Percentiles rank a stretch among this genome's conserved stretches.
These are phyloP conservation scores for Pezicula carpinea DNA, from an alignment of 2,329 filamentous ascomycete genomes.

Conservation along the genomic window DNA sequence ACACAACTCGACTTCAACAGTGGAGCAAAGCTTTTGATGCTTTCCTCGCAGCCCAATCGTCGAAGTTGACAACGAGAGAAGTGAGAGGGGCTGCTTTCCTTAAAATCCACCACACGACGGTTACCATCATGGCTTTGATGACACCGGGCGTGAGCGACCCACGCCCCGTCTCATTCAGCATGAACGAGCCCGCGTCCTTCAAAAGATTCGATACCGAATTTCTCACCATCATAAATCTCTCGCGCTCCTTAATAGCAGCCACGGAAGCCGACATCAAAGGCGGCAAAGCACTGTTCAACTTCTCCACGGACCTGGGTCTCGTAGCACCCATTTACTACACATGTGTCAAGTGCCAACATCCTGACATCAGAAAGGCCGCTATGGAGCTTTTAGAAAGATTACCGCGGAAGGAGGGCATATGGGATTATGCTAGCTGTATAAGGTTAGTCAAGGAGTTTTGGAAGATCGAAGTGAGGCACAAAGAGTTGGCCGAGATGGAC, in stretches of 20 bases:
- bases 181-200: not conserved
- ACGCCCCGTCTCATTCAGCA: not conserved
- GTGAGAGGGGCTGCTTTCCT: constrained; percentile 9
- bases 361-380: constrained; percentile 12
- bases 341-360: constrained; percentile 15
- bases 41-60: constrained; percentile 2
- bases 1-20: not conserved
- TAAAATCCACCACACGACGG: constrained; percentile 8
- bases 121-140: constrained; percentile 2
- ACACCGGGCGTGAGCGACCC: not conserved
- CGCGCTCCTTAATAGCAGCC: constrained; percentile 20
- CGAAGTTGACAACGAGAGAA: constrained; percentile 1
- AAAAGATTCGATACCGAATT: constrained; percentile 12
- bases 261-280: constrained; percentile 18
- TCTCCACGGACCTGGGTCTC: constrained; percentile 24
- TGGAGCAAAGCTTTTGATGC: constrained; percentile 5
- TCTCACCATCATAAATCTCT: constrained; percentile 17
- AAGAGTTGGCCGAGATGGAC: not conserved
- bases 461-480: constrained; percentile 18
- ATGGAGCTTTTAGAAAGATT: constrained; percentile 18
- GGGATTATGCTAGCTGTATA: constrained; percentile 19
- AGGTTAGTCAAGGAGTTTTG: constrained; percentile 20
- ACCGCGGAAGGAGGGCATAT: constrained; percentile 28
- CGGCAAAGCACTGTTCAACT: constrained; percentile 19
- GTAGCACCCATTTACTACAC: constrained; percentile 25